Conservation (phyloP, 148 eudicot genomes). For the Chenopodium berlandieri region DNA sequence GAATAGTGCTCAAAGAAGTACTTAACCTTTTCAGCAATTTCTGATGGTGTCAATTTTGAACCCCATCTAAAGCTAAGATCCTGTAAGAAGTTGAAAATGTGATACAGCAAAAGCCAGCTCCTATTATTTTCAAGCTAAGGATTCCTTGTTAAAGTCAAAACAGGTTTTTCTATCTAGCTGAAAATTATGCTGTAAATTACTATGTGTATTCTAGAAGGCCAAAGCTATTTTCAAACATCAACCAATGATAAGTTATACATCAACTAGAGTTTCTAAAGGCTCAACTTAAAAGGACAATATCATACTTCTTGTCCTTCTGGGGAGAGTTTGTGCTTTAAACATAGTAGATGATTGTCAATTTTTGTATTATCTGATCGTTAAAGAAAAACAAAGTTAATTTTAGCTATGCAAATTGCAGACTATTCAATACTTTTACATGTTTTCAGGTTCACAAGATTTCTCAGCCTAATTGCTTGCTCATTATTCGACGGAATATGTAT, state of each 20-base stretch:
- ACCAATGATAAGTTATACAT: too few species aligned
- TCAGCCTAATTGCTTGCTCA: neutral
- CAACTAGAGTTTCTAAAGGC: neutral
- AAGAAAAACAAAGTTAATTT: neutral
- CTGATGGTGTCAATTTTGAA: conserved; percentile 65
- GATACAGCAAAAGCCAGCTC: neutral
- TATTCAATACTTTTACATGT: neutral
- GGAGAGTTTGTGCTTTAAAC: neutral
- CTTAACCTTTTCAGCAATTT: conserved; percentile 88
- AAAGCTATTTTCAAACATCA: too few species aligned
- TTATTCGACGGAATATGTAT: neutral
- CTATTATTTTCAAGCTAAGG: neutral
- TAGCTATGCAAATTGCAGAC: neutral
- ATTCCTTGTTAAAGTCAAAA: too few species aligned
- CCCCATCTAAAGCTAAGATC: conserved; percentile 94
- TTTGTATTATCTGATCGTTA: neutral
- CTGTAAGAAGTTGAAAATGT: conserved; percentile 31
- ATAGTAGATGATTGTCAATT: neutral
- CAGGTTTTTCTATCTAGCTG: too few species aligned
- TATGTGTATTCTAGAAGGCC: too few species aligned
- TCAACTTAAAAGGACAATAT: too few species aligned
- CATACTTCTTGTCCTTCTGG: neutral
- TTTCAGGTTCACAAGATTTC: neutral
- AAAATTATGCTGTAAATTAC: too few species aligned
- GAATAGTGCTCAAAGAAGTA: conserved; percentile 94